Base-by-base conservation (phyloP, 805 yeast genomes). In the Hanseniaspora taiwanica region DNA sequence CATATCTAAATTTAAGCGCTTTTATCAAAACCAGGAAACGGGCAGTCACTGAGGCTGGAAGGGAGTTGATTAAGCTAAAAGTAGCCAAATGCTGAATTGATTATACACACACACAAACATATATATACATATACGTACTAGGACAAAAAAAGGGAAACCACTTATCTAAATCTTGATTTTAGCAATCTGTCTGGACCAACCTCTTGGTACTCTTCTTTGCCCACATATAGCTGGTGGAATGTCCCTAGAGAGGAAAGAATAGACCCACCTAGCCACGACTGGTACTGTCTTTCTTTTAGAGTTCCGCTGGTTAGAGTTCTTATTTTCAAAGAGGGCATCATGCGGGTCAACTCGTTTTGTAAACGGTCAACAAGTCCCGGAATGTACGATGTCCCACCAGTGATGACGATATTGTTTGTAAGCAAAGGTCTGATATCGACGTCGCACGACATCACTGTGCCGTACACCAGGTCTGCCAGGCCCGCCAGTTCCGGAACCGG, bases 221-320 rank as follows among this genome's bases (percentile, higher is more conserved):
- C 81, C 2, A 87, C 94, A 96, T 96, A 87, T 62, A 82, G 64
- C 59, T 87, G 96, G 58, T 87, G 96, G 68, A 87, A 87, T 2
- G 95, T 83, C 25, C 96, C 96, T 50, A 87, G 68, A 39, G 91
- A 78, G 5, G 94, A 76, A 42, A 87, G 64, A 29, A 87, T 86
- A 47, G 89, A 78, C 6, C 95, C 96, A 35, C 96, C 96, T 38
- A 87, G 72, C 95, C 96, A 87, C 6, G 89, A 68, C 44, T 85
- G 81, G 54, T 73, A 80, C 47, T 75, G 73, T 54, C 96, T 72
- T 60, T 87, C 96, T 42, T 69, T 68, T 5, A 39, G 19, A 38
- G 37, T 37, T 35, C 96, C 96, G 6, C 80, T 74, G 2, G 94
- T 79, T 49, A 85, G 81, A 25, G 87, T 69, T 54, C 96, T 68